phyloP scores from a whole-genome alignment of 73 alveolate species.

The Paramecium sonneborni region DNA sequence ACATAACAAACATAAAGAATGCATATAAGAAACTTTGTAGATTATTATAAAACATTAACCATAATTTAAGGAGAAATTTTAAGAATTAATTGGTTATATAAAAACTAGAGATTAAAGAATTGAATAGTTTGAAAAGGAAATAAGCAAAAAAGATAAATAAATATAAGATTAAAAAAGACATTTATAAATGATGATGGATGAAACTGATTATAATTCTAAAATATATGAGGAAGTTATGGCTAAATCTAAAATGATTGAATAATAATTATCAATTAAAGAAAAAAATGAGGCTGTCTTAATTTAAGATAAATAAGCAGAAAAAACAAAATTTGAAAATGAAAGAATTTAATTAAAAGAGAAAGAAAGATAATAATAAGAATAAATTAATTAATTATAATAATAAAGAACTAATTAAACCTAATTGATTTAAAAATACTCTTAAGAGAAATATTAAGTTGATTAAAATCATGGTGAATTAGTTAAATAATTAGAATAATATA shows the following conservation, averaged over 20 bases:
- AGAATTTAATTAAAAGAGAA: background rate
- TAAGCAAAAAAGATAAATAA: background rate
- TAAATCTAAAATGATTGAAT: background rate
- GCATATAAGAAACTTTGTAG: background rate
- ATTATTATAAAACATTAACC: background rate
- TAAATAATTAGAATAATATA: background rate
- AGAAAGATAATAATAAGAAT: background rate
- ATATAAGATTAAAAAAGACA: background rate
- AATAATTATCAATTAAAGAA: background rate
- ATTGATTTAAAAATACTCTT: background rate
- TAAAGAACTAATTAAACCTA: background rate
- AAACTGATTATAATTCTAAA: background rate
- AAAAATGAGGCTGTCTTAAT: conserved; percentile 37
- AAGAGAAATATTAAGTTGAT: background rate
- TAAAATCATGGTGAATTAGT: background rate
- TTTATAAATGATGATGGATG: conserved; percentile 31
- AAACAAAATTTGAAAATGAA: background rate
- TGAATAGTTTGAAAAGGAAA: conserved; percentile 6
- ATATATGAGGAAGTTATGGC: background rate
- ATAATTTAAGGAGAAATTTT: background rate
- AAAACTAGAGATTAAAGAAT: conserved; percentile 27
- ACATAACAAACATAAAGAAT: conserved; percentile 21
- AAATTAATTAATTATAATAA: background rate
- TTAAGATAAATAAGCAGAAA: conserved; percentile 19
- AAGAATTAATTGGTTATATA: background rate